phyloP scores from a whole-genome alignment of 208 protist species.

The Borovskyia barvae region DNA sequence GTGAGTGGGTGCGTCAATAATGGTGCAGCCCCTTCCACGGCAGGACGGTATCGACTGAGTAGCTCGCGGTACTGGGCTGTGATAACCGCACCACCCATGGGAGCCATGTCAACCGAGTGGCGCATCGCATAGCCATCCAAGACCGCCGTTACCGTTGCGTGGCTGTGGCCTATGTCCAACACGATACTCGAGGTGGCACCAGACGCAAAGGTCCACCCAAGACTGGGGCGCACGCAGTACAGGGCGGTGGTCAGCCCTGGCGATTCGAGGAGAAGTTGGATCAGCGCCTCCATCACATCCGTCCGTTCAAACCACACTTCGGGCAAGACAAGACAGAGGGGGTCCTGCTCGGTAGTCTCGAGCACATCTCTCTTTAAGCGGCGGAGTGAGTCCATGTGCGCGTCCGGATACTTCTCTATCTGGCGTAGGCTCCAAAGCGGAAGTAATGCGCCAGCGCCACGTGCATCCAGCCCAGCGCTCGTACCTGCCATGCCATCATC shows the following conservation, averaged over 20 bases:
- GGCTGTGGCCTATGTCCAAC: slow-evolving; percentile 74
- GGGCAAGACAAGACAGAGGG: slow-evolving; percentile 75
- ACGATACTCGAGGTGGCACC: slow-evolving; percentile 70
- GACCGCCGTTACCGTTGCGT: slow-evolving; percentile 70
- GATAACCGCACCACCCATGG: slow-evolving; percentile 58
- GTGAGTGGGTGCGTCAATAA: slow-evolving; percentile 5
- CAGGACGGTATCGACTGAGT: slow-evolving; percentile 18
- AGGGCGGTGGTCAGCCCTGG: slow-evolving; percentile 43
- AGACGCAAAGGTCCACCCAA: slow-evolving; percentile 64
- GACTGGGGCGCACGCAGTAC: slow-evolving; percentile 77
- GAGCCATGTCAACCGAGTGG: slow-evolving; percentile 39
- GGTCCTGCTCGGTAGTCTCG: slow-evolving; percentile 41
- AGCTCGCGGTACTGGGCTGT: slow-evolving; percentile 40
- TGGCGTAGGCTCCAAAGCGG: slow-evolving; percentile 61
- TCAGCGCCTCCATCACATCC: slow-evolving; percentile 58
- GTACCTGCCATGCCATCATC: neutral
- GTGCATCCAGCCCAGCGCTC: neutral
- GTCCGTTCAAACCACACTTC: slow-evolving; percentile 72
- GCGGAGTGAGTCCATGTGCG: slow-evolving; percentile 47
- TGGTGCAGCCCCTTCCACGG: slow-evolving; percentile 15
- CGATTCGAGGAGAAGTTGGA: slow-evolving; percentile 58
- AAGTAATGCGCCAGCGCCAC: slow-evolving; percentile 18
- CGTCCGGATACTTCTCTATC: slow-evolving; percentile 33
- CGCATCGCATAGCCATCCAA: slow-evolving; percentile 81
- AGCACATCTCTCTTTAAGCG: slow-evolving; percentile 50